Conservation (phyloP, 1,139 yeast genomes). For the Blastobotrys proliferans region DNA sequence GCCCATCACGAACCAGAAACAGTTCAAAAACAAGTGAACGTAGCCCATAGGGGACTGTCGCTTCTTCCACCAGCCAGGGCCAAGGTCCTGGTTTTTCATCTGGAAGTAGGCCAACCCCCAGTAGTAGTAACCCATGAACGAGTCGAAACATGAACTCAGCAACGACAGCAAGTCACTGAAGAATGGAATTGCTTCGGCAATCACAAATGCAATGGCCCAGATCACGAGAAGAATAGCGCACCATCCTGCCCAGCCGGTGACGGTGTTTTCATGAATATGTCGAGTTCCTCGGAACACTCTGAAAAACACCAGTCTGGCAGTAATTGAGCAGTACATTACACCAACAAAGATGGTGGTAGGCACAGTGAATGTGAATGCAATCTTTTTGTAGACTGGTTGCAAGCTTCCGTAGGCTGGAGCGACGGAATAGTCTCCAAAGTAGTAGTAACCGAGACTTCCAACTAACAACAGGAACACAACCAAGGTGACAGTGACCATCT, state of each 20-base stretch:
- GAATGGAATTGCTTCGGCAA: conserved; percentile 63
- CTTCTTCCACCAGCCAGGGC: conserved; percentile 20
- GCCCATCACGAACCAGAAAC: conserved; percentile 44
- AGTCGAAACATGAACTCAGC: conserved; percentile 61
- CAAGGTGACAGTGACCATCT: conserved; percentile 49
- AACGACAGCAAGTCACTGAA: conserved; percentile 54
- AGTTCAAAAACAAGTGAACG: conserved; percentile 35
- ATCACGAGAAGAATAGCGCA: conserved; percentile 39
- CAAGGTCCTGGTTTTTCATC: conserved; percentile 28
- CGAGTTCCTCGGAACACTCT: conserved; percentile 40
- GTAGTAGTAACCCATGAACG: conserved; percentile 62
- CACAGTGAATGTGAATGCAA: conserved; percentile 57
- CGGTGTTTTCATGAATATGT: conserved; percentile 48
- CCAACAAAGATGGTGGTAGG: conserved; percentile 59
- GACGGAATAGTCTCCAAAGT: conserved; percentile 54
- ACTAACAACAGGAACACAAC: conserved; percentile 49
- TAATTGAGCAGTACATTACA: conserved; percentile 50
- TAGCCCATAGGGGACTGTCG: conserved; percentile 25
- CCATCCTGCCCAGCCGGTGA: conserved; percentile 54
- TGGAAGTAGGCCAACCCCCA: conserved; percentile 61
- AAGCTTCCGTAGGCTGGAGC: conserved; percentile 61
- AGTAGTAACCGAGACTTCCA: conserved; percentile 54
- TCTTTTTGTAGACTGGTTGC: conserved; percentile 44
- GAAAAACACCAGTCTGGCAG: conserved; percentile 49
- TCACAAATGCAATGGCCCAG: conserved; percentile 54